A percentile compares a stretch with the other conserved stretches of the same genome.
These are phyloP conservation scores for Solanum neorickii DNA, from an alignment of 257 asterid species.

Conservation along the genomic window DNA sequence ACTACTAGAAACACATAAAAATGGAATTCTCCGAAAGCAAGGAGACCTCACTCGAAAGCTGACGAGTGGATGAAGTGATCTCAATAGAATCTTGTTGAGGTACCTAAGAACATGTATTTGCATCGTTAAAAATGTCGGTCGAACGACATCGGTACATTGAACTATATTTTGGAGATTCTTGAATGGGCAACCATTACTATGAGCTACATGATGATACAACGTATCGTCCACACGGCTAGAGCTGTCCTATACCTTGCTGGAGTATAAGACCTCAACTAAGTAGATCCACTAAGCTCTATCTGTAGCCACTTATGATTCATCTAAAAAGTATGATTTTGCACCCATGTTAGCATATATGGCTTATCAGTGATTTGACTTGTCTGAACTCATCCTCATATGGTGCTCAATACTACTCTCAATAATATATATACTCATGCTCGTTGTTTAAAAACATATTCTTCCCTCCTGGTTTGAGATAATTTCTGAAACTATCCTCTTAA, in stretches of 20 bases:
- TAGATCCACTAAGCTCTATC: background rate
- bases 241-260: background rate
- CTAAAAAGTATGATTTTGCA: background rate
- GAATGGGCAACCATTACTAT: background rate
- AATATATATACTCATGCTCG: background rate
- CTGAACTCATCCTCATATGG: background rate
- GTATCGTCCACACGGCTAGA: background rate
- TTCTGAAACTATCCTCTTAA: too few relatives aligned
- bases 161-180: background rate
- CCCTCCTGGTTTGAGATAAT: too few relatives aligned
- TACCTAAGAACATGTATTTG: too few relatives aligned
- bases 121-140: too few relatives aligned
- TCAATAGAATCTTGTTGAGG: too few relatives aligned
- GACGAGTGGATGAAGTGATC: too few relatives aligned
- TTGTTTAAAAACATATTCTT: background rate
- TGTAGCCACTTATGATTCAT: background rate
- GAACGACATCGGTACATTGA: too few relatives aligned
- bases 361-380: background rate
- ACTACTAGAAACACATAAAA: too few relatives aligned
- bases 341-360: background rate
- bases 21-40: too few relatives aligned
- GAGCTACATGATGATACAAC: background rate
- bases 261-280: background rate
- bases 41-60: too few relatives aligned
- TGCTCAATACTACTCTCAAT: background rate